These are phyloP conservation scores for Penicillium riverlandense DNA, from an alignment of 495 filamentous ascomycete genomes.

Conservation along the genomic window DNA sequence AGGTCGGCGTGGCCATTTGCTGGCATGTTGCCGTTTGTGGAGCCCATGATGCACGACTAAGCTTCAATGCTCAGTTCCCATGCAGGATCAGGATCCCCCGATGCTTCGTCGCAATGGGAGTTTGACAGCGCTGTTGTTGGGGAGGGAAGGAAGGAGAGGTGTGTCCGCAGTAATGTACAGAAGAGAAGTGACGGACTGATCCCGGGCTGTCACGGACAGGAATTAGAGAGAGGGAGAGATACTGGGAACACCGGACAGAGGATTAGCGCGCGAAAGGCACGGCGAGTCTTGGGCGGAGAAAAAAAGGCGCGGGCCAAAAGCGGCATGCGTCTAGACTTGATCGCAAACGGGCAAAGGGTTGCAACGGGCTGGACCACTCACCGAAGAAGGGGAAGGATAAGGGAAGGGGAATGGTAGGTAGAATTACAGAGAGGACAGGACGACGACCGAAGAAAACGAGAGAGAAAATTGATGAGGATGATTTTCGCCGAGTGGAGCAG, in stretches of 20 bases:
- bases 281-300: background rate
- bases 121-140: constrained; percentile 14
- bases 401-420: background rate
- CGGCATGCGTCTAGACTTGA: too few relatives aligned
- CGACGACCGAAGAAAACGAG: background rate
- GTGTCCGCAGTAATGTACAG: constrained; percentile 13
- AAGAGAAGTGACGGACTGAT: constrained; percentile 4
- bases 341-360: too few relatives aligned
- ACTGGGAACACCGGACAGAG: background rate
- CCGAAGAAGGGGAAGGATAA: background rate
- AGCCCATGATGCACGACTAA: constrained; percentile 30
- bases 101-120: background rate
- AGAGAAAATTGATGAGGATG: constrained; percentile 1
- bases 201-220: constrained; percentile 1
- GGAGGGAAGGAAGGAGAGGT: background rate
- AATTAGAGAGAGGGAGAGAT: constrained; percentile 1
- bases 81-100: constrained; percentile 3
- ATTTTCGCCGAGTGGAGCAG: background rate
- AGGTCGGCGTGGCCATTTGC: constrained; percentile 59
- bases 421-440: background rate
- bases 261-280: background rate
- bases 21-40: constrained; percentile 30
- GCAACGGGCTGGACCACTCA: background rate
- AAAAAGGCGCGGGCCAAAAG: too few relatives aligned
- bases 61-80: constrained; percentile 19